Evolutionary conservation across 768 basidiomycete genomes (phyloP), one percentile per base, ranked within the genome.

Genomic region (Pleurotus pulmonarius): DNA sequence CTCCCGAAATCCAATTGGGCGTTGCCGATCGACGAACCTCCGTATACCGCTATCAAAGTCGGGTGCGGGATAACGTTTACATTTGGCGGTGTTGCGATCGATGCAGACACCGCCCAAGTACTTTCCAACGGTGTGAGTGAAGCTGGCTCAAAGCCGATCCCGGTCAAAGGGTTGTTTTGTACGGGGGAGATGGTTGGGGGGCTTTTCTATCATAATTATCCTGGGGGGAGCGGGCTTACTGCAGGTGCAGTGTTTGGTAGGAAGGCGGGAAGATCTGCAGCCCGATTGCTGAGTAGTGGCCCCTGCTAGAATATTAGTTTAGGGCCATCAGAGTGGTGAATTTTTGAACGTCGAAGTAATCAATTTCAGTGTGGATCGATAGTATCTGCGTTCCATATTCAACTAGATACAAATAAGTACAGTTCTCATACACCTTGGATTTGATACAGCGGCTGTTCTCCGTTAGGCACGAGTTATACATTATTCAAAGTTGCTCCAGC

Each of bases 1-100:
- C 59, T 80, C 11, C 74, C 83, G 9, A 88, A 89, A 66, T 82
- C 84, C 0, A 87, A 88, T 61, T 88, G 87, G 87, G 87, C 86
- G 0, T 67, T 84, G 58, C 63, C 79, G 4, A 68, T 88, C 22
- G 76, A 81, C 38, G 59, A 75, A 41, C 65, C 72, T 11, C 84
- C 84, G 0, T 84, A 85, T 60, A 69, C 87, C 64, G 86, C 86
- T 2, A 83, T 88, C 29, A 86, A 83, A 62, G 83, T 88, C 6
- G 72, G 81, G 0, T 87, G 86, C 69, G 87, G 86, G 5, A 79
- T 87, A 54, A 88, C 87, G 1, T 89, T 87, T 70, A 88, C 85
- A 1, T 88, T 87, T 70, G 86, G 87, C 0, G 87, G 87, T 1
- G 65, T 88, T 2, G 80, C 77, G 0, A 80, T 88, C 59, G 78